Evolutionary conservation across 2,329 filamentous ascomycete genomes (phyloP).

Genomic region (Dendryphion nanum): DNA sequence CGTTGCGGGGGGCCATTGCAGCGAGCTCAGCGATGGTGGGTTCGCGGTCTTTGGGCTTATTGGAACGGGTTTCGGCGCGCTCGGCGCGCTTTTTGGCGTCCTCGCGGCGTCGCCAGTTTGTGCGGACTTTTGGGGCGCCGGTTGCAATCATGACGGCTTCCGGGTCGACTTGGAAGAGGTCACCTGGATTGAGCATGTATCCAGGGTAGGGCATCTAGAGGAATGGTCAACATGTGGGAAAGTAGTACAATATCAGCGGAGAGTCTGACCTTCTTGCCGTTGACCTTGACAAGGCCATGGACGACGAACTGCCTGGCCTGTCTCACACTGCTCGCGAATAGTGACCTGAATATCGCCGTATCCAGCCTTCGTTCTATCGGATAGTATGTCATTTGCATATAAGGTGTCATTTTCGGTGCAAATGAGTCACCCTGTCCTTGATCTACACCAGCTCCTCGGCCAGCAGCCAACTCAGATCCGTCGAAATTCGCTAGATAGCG

Average conservation of each 20-base stretch:
- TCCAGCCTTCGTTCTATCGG: conserved; percentile 89
- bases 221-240: background rate
- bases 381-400: conserved; percentile 94
- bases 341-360: conserved; percentile 86
- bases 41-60: conserved; percentile 10
- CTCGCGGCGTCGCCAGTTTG: conserved; percentile 26
- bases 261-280: conserved; percentile 95
- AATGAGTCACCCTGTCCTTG: conserved; percentile 12
- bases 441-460: conserved; percentile 70
- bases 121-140: conserved; percentile 63
- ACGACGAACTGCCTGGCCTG: conserved; percentile 94
- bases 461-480: conserved; percentile 78
- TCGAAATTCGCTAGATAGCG: conserved; percentile 75
- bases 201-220: conserved; percentile 83
- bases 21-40: conserved; percentile 10
- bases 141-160: conserved; percentile 88
- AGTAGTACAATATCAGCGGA: too few species aligned
- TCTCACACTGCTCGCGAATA: conserved; percentile 90
- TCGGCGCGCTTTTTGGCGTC: conserved; percentile 29
- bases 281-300: conserved; percentile 91
- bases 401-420: conserved; percentile 63
- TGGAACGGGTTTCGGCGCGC: conserved; percentile 25
- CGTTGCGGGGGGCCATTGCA: conserved; percentile 12
- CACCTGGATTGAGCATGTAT: conserved; percentile 93
- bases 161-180: conserved; percentile 94